Conservation (phyloP, 768 basidiomycete genomes). For the Boletus bicolor region DNA sequence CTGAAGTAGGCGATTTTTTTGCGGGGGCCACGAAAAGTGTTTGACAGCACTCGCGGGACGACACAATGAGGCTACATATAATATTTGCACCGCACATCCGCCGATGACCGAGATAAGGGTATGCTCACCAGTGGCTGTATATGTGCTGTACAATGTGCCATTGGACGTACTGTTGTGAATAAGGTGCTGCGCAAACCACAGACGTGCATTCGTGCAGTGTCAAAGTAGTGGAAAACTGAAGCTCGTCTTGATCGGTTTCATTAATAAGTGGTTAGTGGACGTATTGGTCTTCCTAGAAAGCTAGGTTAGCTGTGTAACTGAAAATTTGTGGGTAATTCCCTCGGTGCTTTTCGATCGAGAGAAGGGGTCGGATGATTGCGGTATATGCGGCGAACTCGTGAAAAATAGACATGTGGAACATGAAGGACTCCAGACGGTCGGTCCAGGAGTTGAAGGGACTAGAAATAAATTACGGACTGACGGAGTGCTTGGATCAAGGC, state of each 20-base stretch:
- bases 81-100: background rate
- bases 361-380: conserved; percentile 12
- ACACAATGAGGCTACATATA: background rate
- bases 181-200: conserved; percentile 6
- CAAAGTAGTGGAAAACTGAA: background rate
- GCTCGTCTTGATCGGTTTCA: background rate
- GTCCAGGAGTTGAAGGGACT: background rate
- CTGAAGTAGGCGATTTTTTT: background rate
- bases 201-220: background rate
- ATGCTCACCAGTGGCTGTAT: conserved; percentile 13
- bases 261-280: conserved; percentile 1
- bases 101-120: conserved; percentile 24
- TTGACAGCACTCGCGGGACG: conserved; percentile 23
- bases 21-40: background rate
- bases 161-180: conserved; percentile 8
- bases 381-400: conserved; percentile 15
- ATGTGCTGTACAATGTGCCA: conserved; percentile 4
- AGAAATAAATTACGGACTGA: background rate
- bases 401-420: conserved; percentile 7
- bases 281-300: background rate
- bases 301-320: background rate
- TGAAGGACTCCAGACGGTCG: background rate
- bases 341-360: conserved; percentile 18
- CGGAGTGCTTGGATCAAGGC: conserved; percentile 5
- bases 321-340: conserved; percentile 3